phyloP scores from a whole-genome alignment of 2,329 filamentous ascomycete species.

The Teratosphaeriaceae sp. region DNA sequence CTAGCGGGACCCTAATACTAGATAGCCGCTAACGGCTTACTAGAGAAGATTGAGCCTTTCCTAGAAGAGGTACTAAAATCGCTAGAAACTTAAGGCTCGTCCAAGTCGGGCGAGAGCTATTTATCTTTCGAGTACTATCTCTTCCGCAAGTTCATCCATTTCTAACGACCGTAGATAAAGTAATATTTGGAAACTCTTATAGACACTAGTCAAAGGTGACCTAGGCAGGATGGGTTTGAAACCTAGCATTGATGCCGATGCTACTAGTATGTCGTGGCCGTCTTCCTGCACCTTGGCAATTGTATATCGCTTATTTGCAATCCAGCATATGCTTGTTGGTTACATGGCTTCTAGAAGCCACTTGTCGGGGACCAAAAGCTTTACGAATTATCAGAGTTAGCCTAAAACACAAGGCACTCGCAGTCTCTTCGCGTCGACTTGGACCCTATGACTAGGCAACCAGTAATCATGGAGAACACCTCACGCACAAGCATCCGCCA shows the following conservation, averaged over 20 bases:
- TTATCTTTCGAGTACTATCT: neutral
- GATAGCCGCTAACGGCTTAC: neutral
- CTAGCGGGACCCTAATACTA: neutral
- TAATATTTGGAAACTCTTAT: neutral
- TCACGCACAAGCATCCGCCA: neutral
- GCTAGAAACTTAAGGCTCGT: neutral
- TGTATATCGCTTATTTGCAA: neutral
- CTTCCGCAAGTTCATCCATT: neutral
- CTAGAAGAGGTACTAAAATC: neutral
- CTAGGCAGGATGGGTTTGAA: neutral
- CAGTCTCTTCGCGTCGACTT: neutral
- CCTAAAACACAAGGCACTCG: neutral
- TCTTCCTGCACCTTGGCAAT: neutral
- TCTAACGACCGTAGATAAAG: neutral
- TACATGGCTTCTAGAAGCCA: neutral
- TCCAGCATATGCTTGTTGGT: neutral
- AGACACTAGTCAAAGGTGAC: neutral
- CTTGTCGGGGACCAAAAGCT: neutral
- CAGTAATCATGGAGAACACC: constrained; percentile 1
- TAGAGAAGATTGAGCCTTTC: neutral
- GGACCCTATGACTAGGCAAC: neutral
- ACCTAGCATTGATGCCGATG: neutral
- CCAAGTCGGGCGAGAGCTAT: neutral
- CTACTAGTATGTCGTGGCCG: neutral
- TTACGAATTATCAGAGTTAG: neutral